These are phyloP conservation scores for Pestalotiopsis sp. DNA, from an alignment of 2,329 filamentous ascomycete species.

Conservation along the genomic window DNA sequence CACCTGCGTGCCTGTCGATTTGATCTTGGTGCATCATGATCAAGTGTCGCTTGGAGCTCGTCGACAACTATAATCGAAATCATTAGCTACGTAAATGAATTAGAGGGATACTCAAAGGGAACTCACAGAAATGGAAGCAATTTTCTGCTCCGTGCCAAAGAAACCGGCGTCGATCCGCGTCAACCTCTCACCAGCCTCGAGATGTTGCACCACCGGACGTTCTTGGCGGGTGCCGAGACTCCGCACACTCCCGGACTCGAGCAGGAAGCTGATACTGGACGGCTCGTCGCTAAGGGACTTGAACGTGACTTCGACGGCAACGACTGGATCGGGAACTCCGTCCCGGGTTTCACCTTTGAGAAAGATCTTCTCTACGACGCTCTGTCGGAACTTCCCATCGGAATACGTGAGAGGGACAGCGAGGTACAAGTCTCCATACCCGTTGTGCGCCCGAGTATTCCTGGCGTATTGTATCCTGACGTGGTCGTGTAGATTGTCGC, in stretches of 20 bases:
- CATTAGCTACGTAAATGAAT: neutral
- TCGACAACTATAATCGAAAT: constrained; percentile 3
- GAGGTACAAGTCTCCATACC: constrained; percentile 9
- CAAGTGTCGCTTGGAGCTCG: constrained; percentile 6
- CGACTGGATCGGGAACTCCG: constrained; percentile 14
- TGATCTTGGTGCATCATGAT: neutral
- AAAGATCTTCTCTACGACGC: constrained; percentile 22
- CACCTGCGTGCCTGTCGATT: neutral
- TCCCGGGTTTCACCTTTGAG: constrained; percentile 16
- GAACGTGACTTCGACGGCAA: constrained; percentile 19
- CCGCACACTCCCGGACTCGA: constrained; percentile 15
- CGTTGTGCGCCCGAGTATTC: neutral
- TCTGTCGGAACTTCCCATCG: neutral
- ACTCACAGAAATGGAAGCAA: constrained; percentile 21
- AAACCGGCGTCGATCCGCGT: constrained; percentile 19
- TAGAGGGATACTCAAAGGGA: too few relatives aligned
- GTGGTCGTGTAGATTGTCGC: constrained; percentile 23
- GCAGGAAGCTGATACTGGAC: constrained; percentile 20
- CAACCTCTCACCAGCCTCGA: constrained; percentile 19
- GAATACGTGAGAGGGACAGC: neutral
- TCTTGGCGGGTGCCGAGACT: constrained; percentile 18
- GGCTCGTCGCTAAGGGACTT: constrained; percentile 19
- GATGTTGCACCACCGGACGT: constrained; percentile 3
- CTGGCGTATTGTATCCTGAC: constrained; percentile 18
- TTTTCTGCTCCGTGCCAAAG: constrained; percentile 7